These are phyloP conservation scores for Aspergillus diversus DNA, from an alignment of 495 filamentous ascomycete genomes.

Conservation along the genomic window DNA sequence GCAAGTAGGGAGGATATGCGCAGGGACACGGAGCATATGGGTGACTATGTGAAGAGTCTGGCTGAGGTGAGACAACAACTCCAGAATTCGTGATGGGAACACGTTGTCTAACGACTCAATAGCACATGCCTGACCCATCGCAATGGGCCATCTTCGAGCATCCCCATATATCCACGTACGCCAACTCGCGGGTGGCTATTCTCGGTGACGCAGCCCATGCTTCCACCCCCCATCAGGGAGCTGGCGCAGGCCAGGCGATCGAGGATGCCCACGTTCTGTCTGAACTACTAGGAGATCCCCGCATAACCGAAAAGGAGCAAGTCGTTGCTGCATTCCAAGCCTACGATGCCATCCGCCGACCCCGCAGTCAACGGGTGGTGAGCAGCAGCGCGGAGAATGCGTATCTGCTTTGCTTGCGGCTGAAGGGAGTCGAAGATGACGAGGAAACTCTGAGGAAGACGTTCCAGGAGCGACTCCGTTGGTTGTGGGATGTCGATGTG, in stretches of 20 bases:
- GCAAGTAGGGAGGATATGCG: constrained; percentile 59
- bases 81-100: background rate
- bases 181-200: constrained; percentile 57
- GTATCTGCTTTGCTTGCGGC: constrained; percentile 45
- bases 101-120: background rate
- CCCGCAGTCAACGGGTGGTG: constrained; percentile 54
- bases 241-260: constrained; percentile 69
- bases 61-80: constrained; percentile 38
- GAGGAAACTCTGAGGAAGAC: constrained; percentile 44
- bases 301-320: constrained; percentile 27
- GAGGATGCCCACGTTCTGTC: constrained; percentile 68
- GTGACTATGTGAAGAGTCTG: constrained; percentile 47
- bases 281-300: constrained; percentile 52
- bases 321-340: constrained; percentile 56
- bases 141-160: constrained; percentile 70
- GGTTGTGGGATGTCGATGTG: constrained; percentile 55
- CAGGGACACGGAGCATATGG: constrained; percentile 58
- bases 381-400: constrained; percentile 51
- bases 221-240: constrained; percentile 69
- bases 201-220: constrained; percentile 75
- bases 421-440: constrained; percentile 47
- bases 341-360: constrained; percentile 63
- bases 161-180: constrained; percentile 57
- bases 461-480: constrained; percentile 47
- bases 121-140: constrained; percentile 50